Base-by-base conservation (phyloP, 768 basidiomycete genomes). In the Boletus vermiculosoides region DNA sequence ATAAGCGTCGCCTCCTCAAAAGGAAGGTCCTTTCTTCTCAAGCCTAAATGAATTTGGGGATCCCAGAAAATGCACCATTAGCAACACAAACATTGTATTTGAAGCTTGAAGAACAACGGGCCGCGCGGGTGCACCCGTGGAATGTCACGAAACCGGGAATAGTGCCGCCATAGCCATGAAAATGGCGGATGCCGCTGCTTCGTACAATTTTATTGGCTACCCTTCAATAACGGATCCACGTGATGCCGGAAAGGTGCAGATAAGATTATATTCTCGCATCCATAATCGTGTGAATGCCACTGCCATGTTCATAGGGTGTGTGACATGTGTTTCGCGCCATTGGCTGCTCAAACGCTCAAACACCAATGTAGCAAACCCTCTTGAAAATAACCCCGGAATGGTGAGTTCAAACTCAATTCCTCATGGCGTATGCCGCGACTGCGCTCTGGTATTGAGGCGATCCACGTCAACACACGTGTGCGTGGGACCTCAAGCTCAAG, bases 1-100 rank as follows among this genome's bases (percentile, higher is more conserved):
- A 56, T 61, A 67, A 61, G 63, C 63, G 63, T 56, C 64, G 66
- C 56, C 36, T 67, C 54, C 34, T n/a, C 12, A 34, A 28, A 23
- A 47, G 31, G n/a, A 15, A 58, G 18, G 54, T 5, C 30, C 3
- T 36, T 23, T 62, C 22, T 52, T 58, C 51, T 28, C 50, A 39
- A 30, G 33, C 20, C n/a, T 13, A 45, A 57, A 42, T 58, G n/a
- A 12, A 31, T 20, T 55, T 5, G 20, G 25, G 41, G 4, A 16
- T 25, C n/a, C 8, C 44, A 36, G 6, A n/a, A 11, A 30, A n/a
- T 18, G 11, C 20, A 31, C 20, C 8, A 18, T 31, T 2, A 31
- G 46, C 20, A 20, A 20, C 33, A 36, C 7, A 47, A 46, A 20
- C 12, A 9, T 31, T 31, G 12, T 30, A 10, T 30, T n/a, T 28